phyloP scores from a whole-genome alignment of 345 rosid species.

The Excoecaria cochinchinensis region DNA sequence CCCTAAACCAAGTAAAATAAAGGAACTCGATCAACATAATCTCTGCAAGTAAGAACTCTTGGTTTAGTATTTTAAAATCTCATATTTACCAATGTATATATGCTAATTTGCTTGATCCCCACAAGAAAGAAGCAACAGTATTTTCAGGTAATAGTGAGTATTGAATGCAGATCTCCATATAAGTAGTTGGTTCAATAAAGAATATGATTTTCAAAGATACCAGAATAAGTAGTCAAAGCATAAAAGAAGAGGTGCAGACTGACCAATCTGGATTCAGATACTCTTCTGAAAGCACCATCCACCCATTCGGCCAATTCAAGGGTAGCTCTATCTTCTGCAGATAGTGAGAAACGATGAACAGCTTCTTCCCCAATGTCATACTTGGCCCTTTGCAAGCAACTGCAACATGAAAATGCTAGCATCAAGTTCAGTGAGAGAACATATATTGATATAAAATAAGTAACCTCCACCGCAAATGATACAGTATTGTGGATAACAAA shows the following conservation, averaged over 20 bases:
- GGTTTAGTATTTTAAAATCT: neutral
- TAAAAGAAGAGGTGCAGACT: slow-evolving; percentile 8
- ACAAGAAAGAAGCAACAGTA: neutral
- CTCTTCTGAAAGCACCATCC: slow-evolving; percentile 67
- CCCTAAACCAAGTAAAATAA: neutral
- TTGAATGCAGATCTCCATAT: neutral
- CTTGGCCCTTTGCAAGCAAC: slow-evolving; percentile 94
- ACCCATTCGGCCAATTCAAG: slow-evolving; percentile 98
- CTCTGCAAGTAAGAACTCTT: neutral
- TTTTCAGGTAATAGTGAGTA: neutral
- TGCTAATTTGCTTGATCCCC: neutral
- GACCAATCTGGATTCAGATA: slow-evolving; percentile 48
- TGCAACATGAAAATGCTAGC: slow-evolving; percentile 31
- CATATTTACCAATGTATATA: neutral
- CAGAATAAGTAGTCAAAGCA: neutral
- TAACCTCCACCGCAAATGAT: neutral
- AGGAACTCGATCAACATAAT: neutral
- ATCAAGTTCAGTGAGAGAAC: neutral
- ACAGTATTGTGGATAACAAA: no score
- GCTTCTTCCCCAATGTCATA: slow-evolving; percentile 97
- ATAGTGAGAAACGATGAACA: slow-evolving; percentile 81
- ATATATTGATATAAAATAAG: neutral
- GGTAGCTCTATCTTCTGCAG: slow-evolving; percentile 95
- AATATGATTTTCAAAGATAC: neutral
- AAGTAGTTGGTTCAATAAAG: neutral